Evolutionary conservation across 768 basidiomycete genomes (phyloP).

Genomic region (Leccinum disarticulatum): DNA sequence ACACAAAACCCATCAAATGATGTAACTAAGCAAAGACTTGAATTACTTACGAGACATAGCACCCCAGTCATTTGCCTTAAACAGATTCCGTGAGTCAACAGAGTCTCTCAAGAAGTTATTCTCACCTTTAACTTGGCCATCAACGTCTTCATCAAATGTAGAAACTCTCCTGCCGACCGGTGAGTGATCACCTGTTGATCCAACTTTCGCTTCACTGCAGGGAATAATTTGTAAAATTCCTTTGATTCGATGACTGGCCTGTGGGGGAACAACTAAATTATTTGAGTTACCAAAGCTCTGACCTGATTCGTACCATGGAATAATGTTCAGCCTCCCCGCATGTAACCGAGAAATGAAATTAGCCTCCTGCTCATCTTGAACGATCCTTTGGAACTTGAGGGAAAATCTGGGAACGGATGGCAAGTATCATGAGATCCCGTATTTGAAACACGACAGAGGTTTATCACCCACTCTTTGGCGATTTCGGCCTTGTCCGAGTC

Average conservation of each 20-base stretch:
- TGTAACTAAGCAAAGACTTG: not conserved
- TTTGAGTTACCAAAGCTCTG: not conserved
- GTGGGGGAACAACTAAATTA: not conserved
- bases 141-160: conserved; percentile 56
- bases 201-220: conserved; percentile 43
- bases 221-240: conserved; percentile 59
- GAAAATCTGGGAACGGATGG: conserved; percentile 40
- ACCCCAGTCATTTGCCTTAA: conserved; percentile 64
- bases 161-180: conserved; percentile 50
- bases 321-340: conserved; percentile 51
- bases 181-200: conserved; percentile 52
- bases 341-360: conserved; percentile 66
- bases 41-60: conserved; percentile 50
- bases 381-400: conserved; percentile 60
- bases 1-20: not conserved
- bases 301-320: conserved; percentile 47
- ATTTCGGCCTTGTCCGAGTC: conserved; percentile 62
- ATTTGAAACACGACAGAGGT: not conserved
- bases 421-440: not conserved
- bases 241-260: conserved; percentile 60
- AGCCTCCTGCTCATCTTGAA: conserved; percentile 56
- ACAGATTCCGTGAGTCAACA: not conserved
- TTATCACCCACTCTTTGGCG: conserved; percentile 47
- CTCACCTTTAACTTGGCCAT: conserved; percentile 70
- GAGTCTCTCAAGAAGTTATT: not conserved